Evolutionary conservation across 805 yeast species (phyloP).

Genomic region (Myxozyma nipponensis): DNA sequence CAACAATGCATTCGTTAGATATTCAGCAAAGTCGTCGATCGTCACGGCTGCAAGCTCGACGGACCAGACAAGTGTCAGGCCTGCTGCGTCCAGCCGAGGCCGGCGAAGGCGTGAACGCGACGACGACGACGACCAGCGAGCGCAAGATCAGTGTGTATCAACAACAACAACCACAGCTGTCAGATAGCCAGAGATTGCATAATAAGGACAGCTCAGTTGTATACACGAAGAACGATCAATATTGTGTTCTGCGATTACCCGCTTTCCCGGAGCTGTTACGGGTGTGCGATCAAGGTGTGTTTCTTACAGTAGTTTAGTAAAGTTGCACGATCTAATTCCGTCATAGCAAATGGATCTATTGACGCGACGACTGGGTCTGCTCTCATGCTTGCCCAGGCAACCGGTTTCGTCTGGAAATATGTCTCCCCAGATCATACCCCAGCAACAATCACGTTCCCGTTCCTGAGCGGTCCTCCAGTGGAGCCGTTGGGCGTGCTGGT

Average conservation of each 20-base stretch:
- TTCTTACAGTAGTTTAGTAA: neutral
- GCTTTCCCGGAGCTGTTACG: conserved; percentile 49
- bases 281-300: neutral
- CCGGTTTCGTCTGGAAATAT: conserved; percentile 66
- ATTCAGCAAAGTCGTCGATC: conserved; percentile 19
- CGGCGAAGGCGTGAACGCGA: neutral
- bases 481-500: conserved; percentile 51
- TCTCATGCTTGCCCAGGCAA: conserved; percentile 46
- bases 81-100: conserved; percentile 15
- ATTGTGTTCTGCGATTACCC: conserved; percentile 54
- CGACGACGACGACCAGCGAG: no score
- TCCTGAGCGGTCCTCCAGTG: conserved; percentile 10
- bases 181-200: neutral
- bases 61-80: conserved; percentile 20
- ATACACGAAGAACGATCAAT: conserved; percentile 55
- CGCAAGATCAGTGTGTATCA: neutral
- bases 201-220: conserved; percentile 40
- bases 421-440: conserved; percentile 59
- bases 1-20: neutral
- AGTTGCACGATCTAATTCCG: neutral
- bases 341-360: conserved; percentile 41
- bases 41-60: conserved; percentile 18
- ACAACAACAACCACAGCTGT: neutral
- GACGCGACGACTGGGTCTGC: conserved; percentile 51
- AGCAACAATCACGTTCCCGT: conserved; percentile 50